phyloP scores from a whole-genome alignment of 768 basidiomycete genomes.

The Paxillus rubicundulus region DNA sequence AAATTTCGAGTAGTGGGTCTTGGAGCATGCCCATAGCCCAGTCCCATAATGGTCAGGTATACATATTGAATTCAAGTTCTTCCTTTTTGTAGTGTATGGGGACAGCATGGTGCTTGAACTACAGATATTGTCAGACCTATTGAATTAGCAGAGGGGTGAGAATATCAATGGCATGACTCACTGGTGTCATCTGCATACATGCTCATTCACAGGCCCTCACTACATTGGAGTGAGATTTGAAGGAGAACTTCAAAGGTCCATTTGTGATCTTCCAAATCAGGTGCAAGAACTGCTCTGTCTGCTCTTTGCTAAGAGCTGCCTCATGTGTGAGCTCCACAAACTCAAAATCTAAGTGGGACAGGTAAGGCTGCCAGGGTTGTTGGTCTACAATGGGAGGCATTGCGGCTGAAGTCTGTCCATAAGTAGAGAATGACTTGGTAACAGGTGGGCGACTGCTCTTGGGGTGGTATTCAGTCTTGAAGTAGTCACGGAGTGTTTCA shows the following conservation, averaged over 20 bases:
- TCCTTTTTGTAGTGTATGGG: not conserved
- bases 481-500: no score
- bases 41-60: not conserved
- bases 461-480: constrained; percentile 20
- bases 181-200: not conserved
- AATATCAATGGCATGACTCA: not conserved
- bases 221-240: not conserved
- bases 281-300: constrained; percentile 5
- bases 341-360: constrained; percentile 5
- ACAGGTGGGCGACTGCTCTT: constrained; percentile 2
- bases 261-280: not conserved
- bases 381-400: constrained; percentile 2
- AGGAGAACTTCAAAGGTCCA: not conserved
- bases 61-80: not conserved
- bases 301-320: constrained; percentile 1
- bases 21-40: constrained; percentile 6
- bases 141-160: not conserved
- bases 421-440: constrained; percentile 16
- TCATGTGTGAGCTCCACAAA: constrained; percentile 2
- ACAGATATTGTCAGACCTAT: not conserved
- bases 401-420: not conserved
- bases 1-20: not conserved
- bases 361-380: constrained; percentile 12
- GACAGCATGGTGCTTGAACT: constrained; percentile 1
- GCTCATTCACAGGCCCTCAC: not conserved